Percentiles rank a stretch among this genome's conserved stretches.
Conservation (phyloP, 1,284 basidiomycete species). For the Porodaedalea pini region DNA sequence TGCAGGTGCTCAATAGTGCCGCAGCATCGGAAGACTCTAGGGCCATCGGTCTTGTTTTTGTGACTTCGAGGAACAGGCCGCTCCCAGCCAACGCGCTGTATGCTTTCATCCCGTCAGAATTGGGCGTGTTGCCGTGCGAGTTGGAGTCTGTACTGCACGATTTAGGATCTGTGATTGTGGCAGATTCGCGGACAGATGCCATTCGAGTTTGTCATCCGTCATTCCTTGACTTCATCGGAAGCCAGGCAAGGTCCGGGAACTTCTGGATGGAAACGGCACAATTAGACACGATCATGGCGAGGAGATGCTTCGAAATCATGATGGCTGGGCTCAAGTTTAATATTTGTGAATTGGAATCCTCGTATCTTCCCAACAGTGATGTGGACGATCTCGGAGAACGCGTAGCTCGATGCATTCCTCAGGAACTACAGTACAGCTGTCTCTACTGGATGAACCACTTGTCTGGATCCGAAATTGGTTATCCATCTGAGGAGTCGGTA, state of each 20-base stretch:
- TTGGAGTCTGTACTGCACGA: neutral
- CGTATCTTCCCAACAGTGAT: slow-evolving; percentile 26
- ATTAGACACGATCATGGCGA: neutral
- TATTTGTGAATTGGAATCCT: slow-evolving; percentile 30
- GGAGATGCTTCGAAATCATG: slow-evolving; percentile 21
- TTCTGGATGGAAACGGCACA: neutral
- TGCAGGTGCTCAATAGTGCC: neutral
- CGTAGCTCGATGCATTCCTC: slow-evolving; percentile 23
- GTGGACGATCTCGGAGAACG: slow-evolving; percentile 21
- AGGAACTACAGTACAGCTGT: slow-evolving; percentile 27
- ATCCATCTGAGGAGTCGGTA: neutral
- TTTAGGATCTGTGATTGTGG: neutral
- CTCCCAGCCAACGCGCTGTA: neutral
- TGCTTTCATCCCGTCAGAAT: neutral
- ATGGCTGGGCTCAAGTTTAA: slow-evolving; percentile 29
- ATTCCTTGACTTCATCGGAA: slow-evolving; percentile 2
- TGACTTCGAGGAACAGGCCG: neutral
- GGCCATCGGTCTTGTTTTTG: neutral
- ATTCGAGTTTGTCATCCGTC: slow-evolving; percentile 8
- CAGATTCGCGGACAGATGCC: neutral
- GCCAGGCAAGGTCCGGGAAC: neutral
- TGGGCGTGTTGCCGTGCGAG: neutral
- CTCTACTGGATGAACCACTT: slow-evolving; percentile 29
- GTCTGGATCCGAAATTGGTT: neutral
- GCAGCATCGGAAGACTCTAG: neutral